Percentiles rank a stretch among this genome's conserved stretches.
These are phyloP conservation scores for Capillidium rhysosporum DNA, from an alignment of 371 early-diverging fungal genomes.

Conservation along the genomic window DNA sequence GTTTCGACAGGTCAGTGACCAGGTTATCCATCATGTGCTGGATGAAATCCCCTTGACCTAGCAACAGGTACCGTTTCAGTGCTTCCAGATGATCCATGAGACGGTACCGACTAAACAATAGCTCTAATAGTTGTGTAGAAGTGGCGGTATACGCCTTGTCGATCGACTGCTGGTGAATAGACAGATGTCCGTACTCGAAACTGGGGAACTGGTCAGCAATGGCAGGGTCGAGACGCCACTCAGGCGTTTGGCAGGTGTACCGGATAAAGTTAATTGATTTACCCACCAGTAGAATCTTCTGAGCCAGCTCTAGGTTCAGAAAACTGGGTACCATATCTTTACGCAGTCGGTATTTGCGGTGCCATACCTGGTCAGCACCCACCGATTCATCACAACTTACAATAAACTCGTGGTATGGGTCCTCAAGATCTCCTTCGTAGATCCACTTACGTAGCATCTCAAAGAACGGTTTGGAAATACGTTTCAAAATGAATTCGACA, in stretches of 20 bases:
- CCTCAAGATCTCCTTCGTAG: constrained; percentile 81
- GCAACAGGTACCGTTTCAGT: constrained; percentile 68
- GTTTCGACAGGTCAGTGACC: constrained; percentile 38
- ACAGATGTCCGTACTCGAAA: no score
- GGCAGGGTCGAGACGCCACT: constrained; percentile 16
- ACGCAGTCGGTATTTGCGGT: constrained; percentile 43
- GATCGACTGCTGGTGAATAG: constrained; percentile 18
- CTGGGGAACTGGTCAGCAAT: constrained; percentile 3
- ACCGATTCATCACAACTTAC: constrained; percentile 30
- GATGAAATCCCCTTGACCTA: constrained; percentile 93
- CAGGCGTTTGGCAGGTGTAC: constrained; percentile 54
- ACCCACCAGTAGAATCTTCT: constrained; percentile 82
- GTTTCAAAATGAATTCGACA: constrained; percentile 8
- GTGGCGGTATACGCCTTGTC: constrained; percentile 48
- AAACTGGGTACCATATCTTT: constrained; percentile 71
- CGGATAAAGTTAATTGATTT: constrained; percentile 87
- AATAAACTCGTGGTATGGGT: constrained; percentile 88
- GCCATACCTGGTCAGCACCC: constrained; percentile 59
- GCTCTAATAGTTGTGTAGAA: constrained; percentile 42
- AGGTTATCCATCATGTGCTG: constrained; percentile 59
- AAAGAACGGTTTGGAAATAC: constrained; percentile 71
- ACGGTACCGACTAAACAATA: constrained; percentile 51
- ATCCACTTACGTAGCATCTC: constrained; percentile 84
- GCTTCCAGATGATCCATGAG: constrained; percentile 71
- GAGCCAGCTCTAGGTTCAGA: constrained; percentile 46